A percentile compares a stretch with the other conserved stretches of the same genome.
phyloP scores from a whole-genome alignment of 164 flowering plant species.

The Buxus sempervirens region DNA sequence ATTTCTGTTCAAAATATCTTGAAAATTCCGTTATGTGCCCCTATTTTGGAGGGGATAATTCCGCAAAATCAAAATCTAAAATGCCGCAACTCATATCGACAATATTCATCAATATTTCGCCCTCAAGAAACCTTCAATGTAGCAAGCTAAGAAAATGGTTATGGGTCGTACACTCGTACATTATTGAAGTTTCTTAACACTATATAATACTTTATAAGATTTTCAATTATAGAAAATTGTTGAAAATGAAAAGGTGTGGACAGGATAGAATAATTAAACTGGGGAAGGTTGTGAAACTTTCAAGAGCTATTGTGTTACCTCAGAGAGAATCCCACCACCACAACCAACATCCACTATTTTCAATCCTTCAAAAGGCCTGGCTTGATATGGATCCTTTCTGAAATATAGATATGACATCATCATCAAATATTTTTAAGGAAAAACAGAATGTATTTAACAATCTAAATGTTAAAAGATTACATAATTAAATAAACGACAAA shows the following conservation, averaged over 20 bases:
- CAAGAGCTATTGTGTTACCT: conserved; percentile 42
- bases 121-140: no score
- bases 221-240: not conserved
- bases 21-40: no score
- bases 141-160: not conserved
- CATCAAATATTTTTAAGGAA: not conserved
- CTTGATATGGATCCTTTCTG: conserved; percentile 70
- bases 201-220: not conserved
- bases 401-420: conserved; percentile 19
- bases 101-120: no score
- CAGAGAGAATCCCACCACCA: conserved; percentile 97
- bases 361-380: conserved; percentile 87
- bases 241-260: not conserved
- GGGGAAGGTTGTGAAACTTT: no score
- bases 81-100: no score
- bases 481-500: not conserved
- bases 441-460: not conserved
- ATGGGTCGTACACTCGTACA: no score
- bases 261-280: not conserved
- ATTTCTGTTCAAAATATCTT: no score
- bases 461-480: not conserved
- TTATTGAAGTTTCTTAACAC: not conserved
- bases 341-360: conserved; percentile 90
- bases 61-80: no score
- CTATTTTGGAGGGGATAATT: no score